Evolutionary conservation across 108 stramenopile species (phyloP).

Genomic region (Pseudonitzschia delicatissima): DNA sequence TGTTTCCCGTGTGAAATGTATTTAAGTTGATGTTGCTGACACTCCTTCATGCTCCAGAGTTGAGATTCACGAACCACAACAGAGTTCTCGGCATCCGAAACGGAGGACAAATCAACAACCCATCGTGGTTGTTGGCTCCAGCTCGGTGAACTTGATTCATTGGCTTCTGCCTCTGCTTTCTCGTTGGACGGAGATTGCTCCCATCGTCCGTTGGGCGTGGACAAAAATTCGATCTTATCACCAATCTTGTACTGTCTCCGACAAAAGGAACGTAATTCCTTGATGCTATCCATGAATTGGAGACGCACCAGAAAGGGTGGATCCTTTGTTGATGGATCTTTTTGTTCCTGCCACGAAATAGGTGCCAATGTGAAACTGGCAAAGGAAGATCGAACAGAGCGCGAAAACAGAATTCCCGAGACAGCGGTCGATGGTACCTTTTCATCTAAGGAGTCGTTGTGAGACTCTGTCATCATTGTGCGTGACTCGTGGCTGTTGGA

Average conservation of each 20-base stretch:
- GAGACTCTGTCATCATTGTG: too few species aligned
- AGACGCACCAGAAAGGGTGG: constrained; percentile 34
- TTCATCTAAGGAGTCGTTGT: too few species aligned
- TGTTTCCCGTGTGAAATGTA: constrained; percentile 29
- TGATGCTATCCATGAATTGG: constrained; percentile 30
- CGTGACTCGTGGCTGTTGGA: too few species aligned
- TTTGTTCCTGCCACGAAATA: background rate
- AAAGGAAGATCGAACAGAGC: constrained; percentile 51
- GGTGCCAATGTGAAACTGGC: constrained; percentile 39
- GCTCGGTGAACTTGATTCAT: background rate
- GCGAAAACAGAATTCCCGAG: constrained; percentile 53
- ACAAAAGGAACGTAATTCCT: constrained; percentile 51
- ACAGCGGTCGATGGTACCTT: background rate
- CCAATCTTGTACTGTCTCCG: constrained; percentile 64
- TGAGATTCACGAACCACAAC: constrained; percentile 17
- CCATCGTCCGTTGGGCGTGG: constrained; percentile 26
- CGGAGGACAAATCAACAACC: constrained; percentile 22
- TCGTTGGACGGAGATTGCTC: constrained; percentile 7
- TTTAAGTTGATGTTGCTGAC: constrained; percentile 47
- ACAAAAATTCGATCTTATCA: constrained; percentile 37
- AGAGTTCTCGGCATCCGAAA: constrained; percentile 13
- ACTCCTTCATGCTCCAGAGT: constrained; percentile 51
- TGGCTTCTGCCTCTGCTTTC: background rate
- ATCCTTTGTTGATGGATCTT: background rate
- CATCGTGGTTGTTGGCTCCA: constrained; percentile 29